Evolutionary conservation across 306 rosid genomes (phyloP), one percentile per base, ranked within the genome.

Genomic region (Vicia villosa): DNA sequence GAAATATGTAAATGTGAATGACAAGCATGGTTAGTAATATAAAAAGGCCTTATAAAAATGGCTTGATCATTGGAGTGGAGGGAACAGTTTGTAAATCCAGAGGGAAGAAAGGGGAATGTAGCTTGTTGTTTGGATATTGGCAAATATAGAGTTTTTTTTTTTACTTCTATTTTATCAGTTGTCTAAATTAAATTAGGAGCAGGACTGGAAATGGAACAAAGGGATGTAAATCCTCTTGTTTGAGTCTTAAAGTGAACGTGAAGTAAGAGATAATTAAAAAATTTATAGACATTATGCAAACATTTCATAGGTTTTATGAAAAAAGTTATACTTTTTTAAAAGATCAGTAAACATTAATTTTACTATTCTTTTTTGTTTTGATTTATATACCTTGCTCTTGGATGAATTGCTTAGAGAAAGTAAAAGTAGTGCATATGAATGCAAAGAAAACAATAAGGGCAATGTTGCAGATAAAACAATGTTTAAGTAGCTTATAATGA

Each of bases 91-190:
- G 22, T 54, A 42, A 51, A 49, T 74, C 38, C 30, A 11, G 6
- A 30, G 70, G 74, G 72, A 69, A 70, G 72, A 38, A 38, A 37
- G 38, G 45, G 34, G 66, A 30, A 36, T 38, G 13, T 61, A 66
- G 50, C 41, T 37, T 59, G 8, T 59, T 63, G 46, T 69, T 57
- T 62, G 61, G 54, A 13, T 62, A 19, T 38, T 64, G 51, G 11
- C 26, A 59, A 55, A 22, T 37, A 15, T 16, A 14, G 30, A 4
- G 30, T 26, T 38, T 40, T 69, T 26, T 22, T 22, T 22, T 24
- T 24, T 24, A 24, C 3, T 24, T 24, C 13, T 41, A 5, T 69
- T 21, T 38, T 26, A 8, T n/a, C 12, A 70, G 12, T 66, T 57
- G 45, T 58, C 43, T 30, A 52, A 36, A 61, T 28, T 55, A 55